Evolutionary conservation across 2,329 filamentous ascomycete genomes (phyloP), one percentile per base, ranked within the genome.

Genomic region (Trichoderma afroharzianum): DNA sequence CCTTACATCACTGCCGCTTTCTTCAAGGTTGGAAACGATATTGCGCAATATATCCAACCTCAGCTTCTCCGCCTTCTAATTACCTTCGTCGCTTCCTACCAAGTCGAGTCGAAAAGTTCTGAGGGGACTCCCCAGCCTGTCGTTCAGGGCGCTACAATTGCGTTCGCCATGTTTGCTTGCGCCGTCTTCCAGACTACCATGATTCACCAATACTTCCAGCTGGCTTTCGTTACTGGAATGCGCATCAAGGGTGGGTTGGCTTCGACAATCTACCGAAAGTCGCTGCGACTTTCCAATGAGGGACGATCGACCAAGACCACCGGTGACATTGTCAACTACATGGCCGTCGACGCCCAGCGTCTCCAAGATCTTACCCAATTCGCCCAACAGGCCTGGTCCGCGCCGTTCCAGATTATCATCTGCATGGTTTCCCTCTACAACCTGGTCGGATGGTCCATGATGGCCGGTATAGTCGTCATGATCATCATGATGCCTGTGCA

Each of bases 261-360:
- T 7, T 92, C 95, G 1, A 89, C 94, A 71, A 98, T 99, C 74
- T 99, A 99, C 81, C 88, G 91, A 72, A 99, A 99, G 83, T 92
- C 95, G 0, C 86, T 98, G 73, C 91, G 90, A 74, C 86, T 99
- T 21, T 98, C 95, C 6, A 98, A 97, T 77, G 96, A 99, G 82
- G 96, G 96, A 9, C 90, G 95, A 68, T 88, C 94, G 2, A 83
- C 90, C 58, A 98, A 98, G 83, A 93, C 93, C 0, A 99, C 96
- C 0, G 96, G 96, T 71, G 97, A 99, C 78, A 98, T 99, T 78
- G 96, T 99, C 80, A 99, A 99, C 80, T 96, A 97, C 82, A 99
- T 99, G 95, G 96, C 97, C 59, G 95, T 99, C 11, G 96, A 99
- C 80, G 95, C 95, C 15, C 96, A 99, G 82, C 92, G 97, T 75